phyloP scores from a whole-genome alignment of 176 grass and related monocot genomes.

The Avena sativa region DNA sequence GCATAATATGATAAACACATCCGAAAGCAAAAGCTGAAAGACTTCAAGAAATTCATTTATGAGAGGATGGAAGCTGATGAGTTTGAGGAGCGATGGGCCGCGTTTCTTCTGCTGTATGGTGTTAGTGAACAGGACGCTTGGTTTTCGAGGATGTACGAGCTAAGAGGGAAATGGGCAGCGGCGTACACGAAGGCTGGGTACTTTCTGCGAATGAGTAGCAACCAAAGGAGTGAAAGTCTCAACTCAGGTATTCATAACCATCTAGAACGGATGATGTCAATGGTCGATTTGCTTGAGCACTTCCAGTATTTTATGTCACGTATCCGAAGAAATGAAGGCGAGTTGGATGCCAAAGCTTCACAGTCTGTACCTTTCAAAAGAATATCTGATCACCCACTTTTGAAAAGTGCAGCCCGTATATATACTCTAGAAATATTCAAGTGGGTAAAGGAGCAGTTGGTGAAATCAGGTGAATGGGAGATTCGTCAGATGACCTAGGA shows the following conservation, averaged over 20 bases:
- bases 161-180: constrained; percentile 12
- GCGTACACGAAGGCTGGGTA: constrained; percentile 31
- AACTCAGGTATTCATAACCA: constrained; percentile 21
- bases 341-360: too few relatives aligned
- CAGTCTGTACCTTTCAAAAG: too few relatives aligned
- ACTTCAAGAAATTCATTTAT: neutral
- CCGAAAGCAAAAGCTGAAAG: neutral
- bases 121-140: constrained; percentile 2
- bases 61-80: neutral
- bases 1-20: neutral
- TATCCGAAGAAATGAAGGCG: too few relatives aligned
- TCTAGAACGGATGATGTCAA: neutral
- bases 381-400: too few relatives aligned
- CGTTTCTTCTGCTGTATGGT: neutral
- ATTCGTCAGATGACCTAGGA: too few relatives aligned
- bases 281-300: too few relatives aligned
- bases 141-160: constrained; percentile 32
- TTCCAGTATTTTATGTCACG: too few relatives aligned
- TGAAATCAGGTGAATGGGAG: too few relatives aligned
- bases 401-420: too few relatives aligned
- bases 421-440: too few relatives aligned
- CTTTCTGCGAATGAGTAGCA: constrained; percentile 36
- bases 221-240: constrained; percentile 38
- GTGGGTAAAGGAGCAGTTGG: too few relatives aligned
- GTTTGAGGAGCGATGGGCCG: neutral